Evolutionary conservation across 768 basidiomycete genomes (phyloP), one percentile per base, ranked within the genome.

Genomic region (Lactifluus pinguis): DNA sequence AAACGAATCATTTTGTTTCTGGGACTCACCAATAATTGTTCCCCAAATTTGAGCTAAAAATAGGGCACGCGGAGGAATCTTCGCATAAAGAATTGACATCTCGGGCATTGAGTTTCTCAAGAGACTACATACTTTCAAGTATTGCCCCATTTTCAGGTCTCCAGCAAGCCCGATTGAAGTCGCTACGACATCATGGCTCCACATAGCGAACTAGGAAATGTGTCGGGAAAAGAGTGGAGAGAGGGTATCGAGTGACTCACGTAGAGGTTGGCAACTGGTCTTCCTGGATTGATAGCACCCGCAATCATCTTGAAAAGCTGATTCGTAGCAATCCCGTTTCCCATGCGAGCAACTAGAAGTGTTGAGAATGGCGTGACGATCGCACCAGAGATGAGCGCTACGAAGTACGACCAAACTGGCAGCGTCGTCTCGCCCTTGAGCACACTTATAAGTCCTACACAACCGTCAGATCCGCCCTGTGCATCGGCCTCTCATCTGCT

Each of bases 261-360:
- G 67, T 86, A 86, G 60, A 87, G 80, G 69, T 87, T 88, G 1
- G 84, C 85, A 5, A 86, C 81, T 0, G 85, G 84, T 49, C 79
- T 77, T 47, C 85, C 85, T 7, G 84, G 82, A 66, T 82, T 81
- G 9, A 84, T 72, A 2, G 77, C 79, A 14, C 81, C 81, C 10
- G 80, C 83, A 17, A 83, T 77, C 83, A 85, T 84, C 71, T 83
- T 83, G 79, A 84, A 82, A 58, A 85, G 67, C 66, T 83, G 80
- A 63, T 79, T 80, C 6, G 83, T 85, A 3, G 78, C 78, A 49
- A 86, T 73, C 17, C 82, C 83, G 63, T 76, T 83, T 25, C 84
- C 84, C 76, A 83, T 76, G n/a, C 83, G 77, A 14, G 79, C 83
- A 65, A 66, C 80, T 0, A 85, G 73, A 6, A 83, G 64, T 0